Evolutionary conservation across 2,329 filamentous ascomycete species (phyloP), one percentile per base, ranked within the genome.

Genomic region (Botryotinia globosa): DNA sequence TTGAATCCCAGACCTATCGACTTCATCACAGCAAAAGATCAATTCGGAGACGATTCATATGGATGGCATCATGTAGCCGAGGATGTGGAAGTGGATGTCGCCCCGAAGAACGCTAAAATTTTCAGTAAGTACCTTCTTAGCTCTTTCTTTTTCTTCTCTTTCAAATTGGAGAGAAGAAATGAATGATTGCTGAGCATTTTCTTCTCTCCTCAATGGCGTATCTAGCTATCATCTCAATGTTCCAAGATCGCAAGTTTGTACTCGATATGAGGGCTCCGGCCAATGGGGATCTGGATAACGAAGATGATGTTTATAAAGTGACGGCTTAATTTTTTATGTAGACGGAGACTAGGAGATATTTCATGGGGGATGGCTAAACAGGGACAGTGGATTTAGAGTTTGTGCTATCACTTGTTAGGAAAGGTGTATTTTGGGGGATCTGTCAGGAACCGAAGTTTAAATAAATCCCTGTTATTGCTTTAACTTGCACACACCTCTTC

Each of bases 311-410:
- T n/a, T n/a, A n/a, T 51, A n/a, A 25, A 14, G 22, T 22, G 10
- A 5, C 25, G 12, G 22, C 22, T 51, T 51, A 8, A n/a, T 48
- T 22, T 48, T 0, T 9, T 22, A 3, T 14, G 48, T 5, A n/a
- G 10, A n/a, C 5, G 48, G 25, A 3, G 48, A 2, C 0, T 51
- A 10, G 45, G 4, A n/a, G 48, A n/a, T 51, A 1, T 51, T 48
- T 51, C 10, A 14, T n/a, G 3, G 3, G 10, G 10, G 0, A 14
- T 51, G 48, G 0, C 4, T 51, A 8, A 4, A 5, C 48, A 12
- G 25, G 25, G 22, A n/a, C 25, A 2, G 48, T 5, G 5, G 22
- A n/a, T 25, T 12, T 12, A 51, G 22, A 51, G 25, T n/a, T 51
- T 22, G 8, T 2, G 8, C 9, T 48, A 48, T 48, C 45, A 3